Evolutionary conservation across 2,329 filamentous ascomycete species (phyloP), one percentile per base, ranked within the genome.

Genomic region (Domatiomyces globalis): DNA sequence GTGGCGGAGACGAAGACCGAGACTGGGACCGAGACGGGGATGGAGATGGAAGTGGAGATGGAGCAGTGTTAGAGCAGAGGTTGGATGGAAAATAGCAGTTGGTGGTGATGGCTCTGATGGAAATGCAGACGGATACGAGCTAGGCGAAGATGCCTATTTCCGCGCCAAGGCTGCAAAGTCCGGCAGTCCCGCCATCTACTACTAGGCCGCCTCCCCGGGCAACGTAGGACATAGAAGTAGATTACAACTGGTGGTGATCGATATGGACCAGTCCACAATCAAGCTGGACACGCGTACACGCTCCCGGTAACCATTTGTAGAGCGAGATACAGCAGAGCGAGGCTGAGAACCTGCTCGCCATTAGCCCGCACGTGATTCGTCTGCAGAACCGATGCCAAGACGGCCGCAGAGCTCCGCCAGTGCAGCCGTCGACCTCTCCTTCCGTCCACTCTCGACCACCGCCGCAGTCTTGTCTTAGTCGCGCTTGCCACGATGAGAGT

Each of bases 401-500:
- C 33, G 10, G 10, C 33, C 33, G 33, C 33, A 39, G 33, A 39
- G 33, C 33, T 39, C 10, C 10, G 33, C 33, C 33, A 39, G 10
- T 15, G 33, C 15, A 39, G 2, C 15, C 15, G 33, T 33, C 33
- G 33, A 39, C 33, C 4, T 15, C 33, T 39, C 33, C 33, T 39
- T 10, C 5, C 33, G 12, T 39, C 33, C 10, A 15, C 10, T 2
- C 2, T 2, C 33, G 15, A 15, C 12, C 33, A 39, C 2, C 33
- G 33, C 33, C 33, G 12, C 33, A 15, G 10, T 12, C 44, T 43
- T 6, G 12, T 18, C 22, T n/a, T 19, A 39, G 9, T 29, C 39
- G n/a, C 17, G 17, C 33, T 27, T 48, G 27, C 17, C 54, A 56
- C 46, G 45, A 61, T 61, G 58, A 57, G 59, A 49, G 46, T 51